These are phyloP conservation scores for Colletotrichum spaethianum DNA, from an alignment of 2,329 filamentous ascomycete species.

Conservation along the genomic window DNA sequence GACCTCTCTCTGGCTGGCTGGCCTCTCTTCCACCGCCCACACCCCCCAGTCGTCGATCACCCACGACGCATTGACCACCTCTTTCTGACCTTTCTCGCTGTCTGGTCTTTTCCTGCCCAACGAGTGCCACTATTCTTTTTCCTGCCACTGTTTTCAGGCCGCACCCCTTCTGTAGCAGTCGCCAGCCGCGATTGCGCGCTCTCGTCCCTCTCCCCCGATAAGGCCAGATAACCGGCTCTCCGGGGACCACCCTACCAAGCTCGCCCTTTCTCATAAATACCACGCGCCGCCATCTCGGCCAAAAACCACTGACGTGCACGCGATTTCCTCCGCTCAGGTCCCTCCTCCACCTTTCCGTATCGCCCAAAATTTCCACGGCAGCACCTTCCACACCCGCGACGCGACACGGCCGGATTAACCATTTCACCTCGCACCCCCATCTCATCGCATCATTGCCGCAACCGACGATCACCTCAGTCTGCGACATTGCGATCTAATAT, in stretches of 20 bases:
- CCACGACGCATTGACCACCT: slow-evolving; percentile 40
- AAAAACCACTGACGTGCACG: slow-evolving; percentile 62
- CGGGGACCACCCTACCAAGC: slow-evolving; percentile 49
- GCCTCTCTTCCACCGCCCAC: slow-evolving; percentile 14
- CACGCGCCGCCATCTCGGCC: slow-evolving; percentile 59
- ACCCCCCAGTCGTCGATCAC: slow-evolving; percentile 38
- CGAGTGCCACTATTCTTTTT: slow-evolving; percentile 52
- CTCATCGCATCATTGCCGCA: slow-evolving; percentile 6
- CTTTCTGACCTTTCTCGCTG: slow-evolving; percentile 31
- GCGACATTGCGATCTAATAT: slow-evolving; percentile 7
- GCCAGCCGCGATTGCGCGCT: slow-evolving; percentile 31
- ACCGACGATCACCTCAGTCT: slow-evolving; percentile 14
- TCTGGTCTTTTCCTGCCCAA: slow-evolving; percentile 45
- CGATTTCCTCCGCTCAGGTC: slow-evolving; percentile 58
- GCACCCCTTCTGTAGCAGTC: slow-evolving; percentile 36
- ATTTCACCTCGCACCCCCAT: slow-evolving; percentile 9
- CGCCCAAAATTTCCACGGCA: slow-evolving; percentile 25
- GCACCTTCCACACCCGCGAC: slow-evolving; percentile 24
- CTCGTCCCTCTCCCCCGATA: slow-evolving; percentile 54
- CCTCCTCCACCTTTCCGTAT: slow-evolving; percentile 48
- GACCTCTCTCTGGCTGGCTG: slow-evolving; percentile 17
- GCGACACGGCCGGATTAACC: slow-evolving; percentile 32
- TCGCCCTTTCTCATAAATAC: slow-evolving; percentile 61
- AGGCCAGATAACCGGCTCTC: slow-evolving; percentile 53
- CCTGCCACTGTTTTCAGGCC: slow-evolving; percentile 41